Percentiles rank a stretch among this genome's conserved stretches.
Evolutionary conservation across 495 filamentous ascomycete species (phyloP).

Genomic region (Daldinia vernicosa): DNA sequence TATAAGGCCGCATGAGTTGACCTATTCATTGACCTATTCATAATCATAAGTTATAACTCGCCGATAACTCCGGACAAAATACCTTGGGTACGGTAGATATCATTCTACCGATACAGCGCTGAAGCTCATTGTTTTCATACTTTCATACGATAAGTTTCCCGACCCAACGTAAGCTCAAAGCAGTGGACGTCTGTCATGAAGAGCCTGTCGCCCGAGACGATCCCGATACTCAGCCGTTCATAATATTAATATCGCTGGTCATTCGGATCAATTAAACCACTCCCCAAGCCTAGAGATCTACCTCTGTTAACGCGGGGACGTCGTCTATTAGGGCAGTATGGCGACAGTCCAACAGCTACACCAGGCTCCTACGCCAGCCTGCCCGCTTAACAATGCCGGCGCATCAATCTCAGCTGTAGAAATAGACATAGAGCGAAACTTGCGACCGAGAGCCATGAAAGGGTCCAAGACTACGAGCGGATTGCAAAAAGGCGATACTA

Average conservation of each 20-base stretch:
- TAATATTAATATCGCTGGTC: constrained; percentile 16
- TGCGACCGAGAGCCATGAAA: constrained; percentile 37
- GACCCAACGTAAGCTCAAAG: constrained; percentile 12
- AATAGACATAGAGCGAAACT: constrained; percentile 43
- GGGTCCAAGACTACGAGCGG: constrained; percentile 47
- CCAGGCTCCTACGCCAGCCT: constrained; percentile 47
- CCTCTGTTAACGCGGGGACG: constrained; percentile 10
- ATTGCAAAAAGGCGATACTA: constrained; percentile 57
- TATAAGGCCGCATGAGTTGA: constrained; percentile 13
- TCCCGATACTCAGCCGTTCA: constrained; percentile 15
- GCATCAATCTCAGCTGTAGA: constrained; percentile 36
- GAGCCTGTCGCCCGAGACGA: constrained; percentile 24
- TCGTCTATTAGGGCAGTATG: constrained; percentile 40
- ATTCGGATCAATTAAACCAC: constrained; percentile 1
- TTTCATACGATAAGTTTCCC: constrained; percentile 17
- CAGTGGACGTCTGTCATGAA: constrained; percentile 31
- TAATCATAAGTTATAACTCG: too few species aligned
- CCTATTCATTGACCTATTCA: constrained; percentile 7
- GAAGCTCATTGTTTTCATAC: constrained; percentile 4
- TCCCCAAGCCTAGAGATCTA: constrained; percentile 9
- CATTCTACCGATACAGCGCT: constrained; percentile 16
- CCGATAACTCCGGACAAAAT: neutral
- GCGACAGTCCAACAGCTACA: constrained; percentile 52
- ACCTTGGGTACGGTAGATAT: neutral
- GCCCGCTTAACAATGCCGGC: constrained; percentile 46